phyloP scores from a whole-genome alignment of 2,329 filamentous ascomycete genomes.

The Aureobasidium sp. region DNA sequence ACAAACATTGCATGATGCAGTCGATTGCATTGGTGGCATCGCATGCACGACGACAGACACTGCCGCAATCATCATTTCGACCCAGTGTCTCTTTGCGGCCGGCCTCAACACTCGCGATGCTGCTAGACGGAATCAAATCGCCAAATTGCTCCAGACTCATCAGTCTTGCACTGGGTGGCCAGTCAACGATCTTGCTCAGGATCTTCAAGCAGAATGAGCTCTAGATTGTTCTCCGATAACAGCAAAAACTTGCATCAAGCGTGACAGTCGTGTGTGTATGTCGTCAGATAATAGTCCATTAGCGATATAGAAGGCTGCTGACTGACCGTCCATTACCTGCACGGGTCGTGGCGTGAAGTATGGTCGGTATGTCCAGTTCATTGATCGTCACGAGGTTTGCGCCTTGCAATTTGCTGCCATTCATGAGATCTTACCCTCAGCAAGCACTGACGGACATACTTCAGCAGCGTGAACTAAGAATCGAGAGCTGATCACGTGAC shows the following conservation, averaged over 20 bases:
- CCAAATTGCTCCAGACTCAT: slow-evolving; percentile 29
- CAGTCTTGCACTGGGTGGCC: slow-evolving; percentile 34
- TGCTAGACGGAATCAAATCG: slow-evolving; percentile 26
- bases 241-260: neutral
- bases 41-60: slow-evolving; percentile 23
- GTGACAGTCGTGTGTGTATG: too few species aligned
- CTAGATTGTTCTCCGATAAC: neutral
- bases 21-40: slow-evolving; percentile 45
- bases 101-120: slow-evolving; percentile 32
- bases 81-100: slow-evolving; percentile 34
- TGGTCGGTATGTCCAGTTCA: too few species aligned
- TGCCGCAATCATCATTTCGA: slow-evolving; percentile 13
- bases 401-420: too few species aligned
- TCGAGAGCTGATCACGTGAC: too few species aligned
- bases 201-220: neutral
- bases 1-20: slow-evolving; percentile 39
- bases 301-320: too few species aligned
- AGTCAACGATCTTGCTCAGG: slow-evolving; percentile 8
- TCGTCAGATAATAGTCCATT: too few species aligned
- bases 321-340: too few species aligned
- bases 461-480: too few species aligned
- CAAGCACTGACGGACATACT: too few species aligned
- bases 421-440: too few species aligned
- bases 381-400: too few species aligned
- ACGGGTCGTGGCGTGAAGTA: too few species aligned